These are phyloP conservation scores for Glaciozyma antarctica DNA, from an alignment of 768 basidiomycete species.

Conservation along the genomic window DNA sequence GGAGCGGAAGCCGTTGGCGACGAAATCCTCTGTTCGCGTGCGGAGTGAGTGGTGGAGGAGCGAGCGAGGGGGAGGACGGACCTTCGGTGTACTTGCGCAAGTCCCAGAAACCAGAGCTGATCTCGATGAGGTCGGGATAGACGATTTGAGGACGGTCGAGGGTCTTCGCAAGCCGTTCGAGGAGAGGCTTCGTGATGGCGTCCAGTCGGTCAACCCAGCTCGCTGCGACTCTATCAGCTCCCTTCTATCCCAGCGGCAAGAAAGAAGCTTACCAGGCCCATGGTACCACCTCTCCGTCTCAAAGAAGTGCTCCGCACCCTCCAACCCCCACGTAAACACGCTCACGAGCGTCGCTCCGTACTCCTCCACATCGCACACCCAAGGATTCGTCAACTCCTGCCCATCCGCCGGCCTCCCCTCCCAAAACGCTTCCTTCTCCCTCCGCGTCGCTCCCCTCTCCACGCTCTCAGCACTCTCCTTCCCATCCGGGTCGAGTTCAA, in stretches of 20 bases:
- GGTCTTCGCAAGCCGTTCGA: conserved; percentile 16
- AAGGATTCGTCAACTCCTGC: conserved; percentile 26
- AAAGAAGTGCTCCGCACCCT: conserved; percentile 29
- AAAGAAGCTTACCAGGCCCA: conserved; percentile 15
- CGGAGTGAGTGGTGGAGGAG: not conserved
- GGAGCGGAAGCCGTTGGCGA: conserved; percentile 18
- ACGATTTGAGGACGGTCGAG: conserved; percentile 26
- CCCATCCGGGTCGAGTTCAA: not conserved
- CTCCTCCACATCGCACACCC: conserved; percentile 27
- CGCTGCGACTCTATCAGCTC: conserved; percentile 2
- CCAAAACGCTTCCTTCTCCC: conserved; percentile 19
- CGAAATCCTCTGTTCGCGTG: conserved; percentile 28
- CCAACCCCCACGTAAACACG: conserved; percentile 27
- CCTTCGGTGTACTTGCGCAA: conserved; percentile 30
- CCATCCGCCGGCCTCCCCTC: conserved; percentile 21
- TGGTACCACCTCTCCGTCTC: conserved; percentile 29
- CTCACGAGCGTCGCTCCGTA: conserved; percentile 27
- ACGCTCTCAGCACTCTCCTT: conserved; percentile 1
- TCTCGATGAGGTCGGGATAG: conserved; percentile 26
- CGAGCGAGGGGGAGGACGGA: not conserved
- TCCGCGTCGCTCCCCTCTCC: not conserved
- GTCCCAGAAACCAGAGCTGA: conserved; percentile 32
- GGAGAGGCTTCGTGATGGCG: conserved; percentile 20
- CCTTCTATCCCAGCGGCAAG: too few species aligned
- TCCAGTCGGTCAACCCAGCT: conserved; percentile 25